Conservation (phyloP, 805 yeast genomes). For the Cyberlindnera maritima region DNA sequence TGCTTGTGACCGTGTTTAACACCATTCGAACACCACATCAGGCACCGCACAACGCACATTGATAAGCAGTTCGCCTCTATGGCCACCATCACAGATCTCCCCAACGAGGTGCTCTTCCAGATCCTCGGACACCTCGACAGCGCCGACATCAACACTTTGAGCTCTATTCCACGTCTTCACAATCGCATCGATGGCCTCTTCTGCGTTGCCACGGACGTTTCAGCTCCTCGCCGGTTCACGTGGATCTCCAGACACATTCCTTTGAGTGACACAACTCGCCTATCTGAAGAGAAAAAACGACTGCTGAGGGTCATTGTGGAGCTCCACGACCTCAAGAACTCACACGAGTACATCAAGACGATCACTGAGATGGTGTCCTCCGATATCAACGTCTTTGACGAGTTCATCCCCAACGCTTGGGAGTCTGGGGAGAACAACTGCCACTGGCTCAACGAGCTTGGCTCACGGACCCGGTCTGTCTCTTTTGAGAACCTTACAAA, state of each 20-base stretch:
- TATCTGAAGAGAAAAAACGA: neutral
- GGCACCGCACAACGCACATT: too few species aligned
- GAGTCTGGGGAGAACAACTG: neutral
- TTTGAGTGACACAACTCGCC: neutral
- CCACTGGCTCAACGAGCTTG: conserved; percentile 9
- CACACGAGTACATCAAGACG: neutral
- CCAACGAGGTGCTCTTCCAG: conserved; percentile 34
- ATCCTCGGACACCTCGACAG: conserved; percentile 34
- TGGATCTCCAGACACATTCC: neutral
- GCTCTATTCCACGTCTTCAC: neutral
- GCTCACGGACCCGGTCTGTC: conserved; percentile 3
- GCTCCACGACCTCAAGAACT: conserved; percentile 11
- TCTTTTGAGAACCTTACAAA: conserved; percentile 12
- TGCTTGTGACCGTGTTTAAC: too few species aligned
- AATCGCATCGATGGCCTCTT: neutral
- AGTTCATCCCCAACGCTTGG: conserved; percentile 6
- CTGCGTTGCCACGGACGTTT: neutral
- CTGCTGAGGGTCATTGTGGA: conserved; percentile 11
- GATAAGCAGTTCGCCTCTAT: neutral
- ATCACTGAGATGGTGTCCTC: conserved; percentile 3
- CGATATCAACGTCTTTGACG: conserved; percentile 15
- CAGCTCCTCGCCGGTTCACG: neutral
- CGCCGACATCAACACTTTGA: conserved; percentile 27
- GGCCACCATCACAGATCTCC: conserved; percentile 21
- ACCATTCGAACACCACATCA: too few species aligned